These are phyloP conservation scores for Hibiscus mutabilis DNA, from an alignment of 345 rosid species.

Conservation along the genomic window DNA sequence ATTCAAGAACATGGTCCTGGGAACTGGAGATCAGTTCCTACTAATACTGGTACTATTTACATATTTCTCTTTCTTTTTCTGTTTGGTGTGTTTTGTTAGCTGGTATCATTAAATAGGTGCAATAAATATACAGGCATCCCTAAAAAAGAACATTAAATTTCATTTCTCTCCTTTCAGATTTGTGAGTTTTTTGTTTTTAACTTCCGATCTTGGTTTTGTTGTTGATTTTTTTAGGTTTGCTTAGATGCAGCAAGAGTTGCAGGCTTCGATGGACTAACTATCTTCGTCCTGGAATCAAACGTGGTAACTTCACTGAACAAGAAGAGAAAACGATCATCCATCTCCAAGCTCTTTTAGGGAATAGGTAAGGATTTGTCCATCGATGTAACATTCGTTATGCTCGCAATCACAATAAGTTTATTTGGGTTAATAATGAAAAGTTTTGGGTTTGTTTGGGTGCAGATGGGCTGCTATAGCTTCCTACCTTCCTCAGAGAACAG, in stretches of 20 bases:
- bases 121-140: conserved; percentile 18
- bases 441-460: conserved; percentile 1
- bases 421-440: not conserved
- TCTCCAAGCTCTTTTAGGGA: conserved; percentile 96
- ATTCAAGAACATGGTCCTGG: conserved; percentile 95
- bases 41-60: conserved; percentile 50
- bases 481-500: conserved; percentile 93
- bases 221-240: conserved; percentile 48
- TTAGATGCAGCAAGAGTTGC: conserved; percentile 97
- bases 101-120: conserved; percentile 40
- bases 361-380: conserved; percentile 38
- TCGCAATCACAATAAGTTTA: not conserved
- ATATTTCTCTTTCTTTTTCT: not conserved
- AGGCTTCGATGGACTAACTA: conserved; percentile 98
- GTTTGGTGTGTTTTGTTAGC: conserved; percentile 23
- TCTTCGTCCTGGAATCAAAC: conserved; percentile 86
- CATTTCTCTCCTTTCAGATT: not conserved
- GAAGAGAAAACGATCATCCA: conserved; percentile 95
- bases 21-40: conserved; percentile 87
- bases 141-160: not conserved
- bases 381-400: too few species aligned
- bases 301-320: conserved; percentile 78
- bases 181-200: not conserved
- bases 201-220: not conserved
- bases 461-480: conserved; percentile 99